Percentiles rank a stretch among this genome's conserved stretches.
Conservation (phyloP, 225 moss, liverwort and hornwort species). For the Rhytidiadelphus loreus region DNA sequence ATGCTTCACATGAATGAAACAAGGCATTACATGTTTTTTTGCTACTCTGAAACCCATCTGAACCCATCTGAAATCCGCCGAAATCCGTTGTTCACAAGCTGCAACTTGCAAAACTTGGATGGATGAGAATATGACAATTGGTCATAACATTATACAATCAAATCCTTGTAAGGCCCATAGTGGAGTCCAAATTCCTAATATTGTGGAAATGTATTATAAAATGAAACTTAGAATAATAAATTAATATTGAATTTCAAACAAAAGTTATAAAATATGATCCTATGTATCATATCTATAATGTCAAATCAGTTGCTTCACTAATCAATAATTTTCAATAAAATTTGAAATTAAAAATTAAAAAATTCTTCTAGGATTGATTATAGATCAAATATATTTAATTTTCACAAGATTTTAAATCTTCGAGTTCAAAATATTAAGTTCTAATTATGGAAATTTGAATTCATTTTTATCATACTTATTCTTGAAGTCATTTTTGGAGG, state of each 20-base stretch:
- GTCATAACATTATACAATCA: not conserved
- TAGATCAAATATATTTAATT: not conserved
- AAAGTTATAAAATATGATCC: rapidly evolving
- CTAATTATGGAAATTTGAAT: too few species aligned
- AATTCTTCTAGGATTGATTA: not conserved
- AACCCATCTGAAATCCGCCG: too few species aligned
- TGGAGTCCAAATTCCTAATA: not conserved
- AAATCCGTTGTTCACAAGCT: too few species aligned
- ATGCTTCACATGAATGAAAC: rapidly evolving
- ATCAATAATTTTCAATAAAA: not conserved
- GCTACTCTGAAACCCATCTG: too few species aligned
- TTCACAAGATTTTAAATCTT: not conserved
- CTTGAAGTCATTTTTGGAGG: too few species aligned
- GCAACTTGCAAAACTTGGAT: not conserved
- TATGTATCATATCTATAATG: not conserved
- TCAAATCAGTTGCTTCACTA: not conserved
- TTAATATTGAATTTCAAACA: too few species aligned
- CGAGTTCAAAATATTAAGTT: too few species aligned
- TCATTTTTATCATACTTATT: not conserved
- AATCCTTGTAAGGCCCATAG: rapidly evolving
- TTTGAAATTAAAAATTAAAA: not conserved
- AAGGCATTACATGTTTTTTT: too few species aligned
- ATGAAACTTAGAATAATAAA: not conserved
- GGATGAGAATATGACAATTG: not conserved
- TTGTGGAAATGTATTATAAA: rapidly evolving